Base-by-base conservation (phyloP, 2,329 filamentous ascomycete genomes). In the Ophiognomonia clavigignenti-juglandacearum region DNA sequence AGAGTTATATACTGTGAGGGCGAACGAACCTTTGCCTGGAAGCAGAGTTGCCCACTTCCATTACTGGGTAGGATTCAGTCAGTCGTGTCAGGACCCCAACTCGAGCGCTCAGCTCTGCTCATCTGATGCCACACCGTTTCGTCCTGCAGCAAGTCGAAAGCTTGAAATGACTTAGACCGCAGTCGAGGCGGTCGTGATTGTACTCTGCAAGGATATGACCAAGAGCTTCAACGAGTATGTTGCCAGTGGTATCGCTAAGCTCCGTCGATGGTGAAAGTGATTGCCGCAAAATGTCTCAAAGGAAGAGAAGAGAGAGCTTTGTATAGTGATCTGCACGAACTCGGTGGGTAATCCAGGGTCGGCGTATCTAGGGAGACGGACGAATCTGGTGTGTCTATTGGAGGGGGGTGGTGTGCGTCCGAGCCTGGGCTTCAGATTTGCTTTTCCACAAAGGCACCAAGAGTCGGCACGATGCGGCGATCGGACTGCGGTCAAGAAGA, bases 41-140 rank as follows among this genome's bases (percentile, higher is more conserved):
- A 54, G 58, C 60, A 57, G 58, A 57, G 47, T 65, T 65, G 51
- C 64, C 61, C 58, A 59, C 62, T 66, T 67, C 66, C 66, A 69
- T 69, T 61, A 60, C 66, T 61, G 63, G 58, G 54, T 52, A 53
- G 44, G 51, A n/a, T 50, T 47, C 41, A 51, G 40, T 50, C 51
- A 47, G 42, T 54, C 46, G 50, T 48, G 50, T 50, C 52, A 53
- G 43, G 51, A 56, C 53, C 56, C 53, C 53, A 50, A 50, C 48
- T 45, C 40, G 36, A 49, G 47, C 47, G 43, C 43, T 45, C 48
- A 45, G 38, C 52, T 50, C 38, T 50, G 32, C 51, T 55, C 50
- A 54, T 56, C 54, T 54, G 53, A 55, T 43, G 37, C 31, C 43
- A 40, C 45, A 39, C 39, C 40, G 44, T 40, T 48, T 27, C 31